Conservation (phyloP, 495 filamentous ascomycete genomes). For the Aspergillus funiculosus region DNA sequence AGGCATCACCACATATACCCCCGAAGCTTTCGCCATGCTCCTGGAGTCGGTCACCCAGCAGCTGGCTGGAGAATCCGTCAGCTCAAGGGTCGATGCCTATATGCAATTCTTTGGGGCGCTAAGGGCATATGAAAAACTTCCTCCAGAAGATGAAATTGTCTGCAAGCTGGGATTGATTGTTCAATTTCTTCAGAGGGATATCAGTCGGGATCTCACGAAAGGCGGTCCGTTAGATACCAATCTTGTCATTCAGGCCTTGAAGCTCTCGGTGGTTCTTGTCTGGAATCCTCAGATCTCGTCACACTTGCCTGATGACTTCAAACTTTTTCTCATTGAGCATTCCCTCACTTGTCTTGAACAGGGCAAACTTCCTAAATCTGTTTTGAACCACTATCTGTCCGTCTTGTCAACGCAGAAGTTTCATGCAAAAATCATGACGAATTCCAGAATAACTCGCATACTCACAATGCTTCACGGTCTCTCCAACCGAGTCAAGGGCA, state of each 20-base stretch:
- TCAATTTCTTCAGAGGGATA: constrained; percentile 75
- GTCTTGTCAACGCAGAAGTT: constrained; percentile 75
- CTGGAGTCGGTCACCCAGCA: constrained; percentile 71
- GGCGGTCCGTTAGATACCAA: constrained; percentile 47
- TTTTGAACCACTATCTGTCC: constrained; percentile 70
- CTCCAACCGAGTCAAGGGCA: constrained; percentile 69
- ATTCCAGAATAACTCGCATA: constrained; percentile 58
- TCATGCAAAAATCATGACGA: constrained; percentile 62
- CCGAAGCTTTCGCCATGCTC: constrained; percentile 61
- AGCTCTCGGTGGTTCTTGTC: constrained; percentile 65
- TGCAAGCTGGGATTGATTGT: constrained; percentile 69
- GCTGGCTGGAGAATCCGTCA: constrained; percentile 62
- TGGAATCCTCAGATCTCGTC: constrained; percentile 59
- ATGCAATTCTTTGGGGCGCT: constrained; percentile 67
- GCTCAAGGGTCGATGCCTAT: constrained; percentile 78
- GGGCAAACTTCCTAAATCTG: constrained; percentile 62
- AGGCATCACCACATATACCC: constrained; percentile 36
- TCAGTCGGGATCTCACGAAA: constrained; percentile 38
- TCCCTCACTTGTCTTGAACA: constrained; percentile 64
- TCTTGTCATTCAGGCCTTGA: constrained; percentile 68
- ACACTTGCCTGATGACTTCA: constrained; percentile 67
- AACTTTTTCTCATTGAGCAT: constrained; percentile 70
- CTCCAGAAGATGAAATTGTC: constrained; percentile 61
- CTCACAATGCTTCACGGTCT: constrained; percentile 62
- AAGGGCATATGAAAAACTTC: constrained; percentile 70